Evolutionary conservation across 176 grass and related monocot species (phyloP), one percentile per base, ranked within the genome.

Genomic region (Avena insularis): DNA sequence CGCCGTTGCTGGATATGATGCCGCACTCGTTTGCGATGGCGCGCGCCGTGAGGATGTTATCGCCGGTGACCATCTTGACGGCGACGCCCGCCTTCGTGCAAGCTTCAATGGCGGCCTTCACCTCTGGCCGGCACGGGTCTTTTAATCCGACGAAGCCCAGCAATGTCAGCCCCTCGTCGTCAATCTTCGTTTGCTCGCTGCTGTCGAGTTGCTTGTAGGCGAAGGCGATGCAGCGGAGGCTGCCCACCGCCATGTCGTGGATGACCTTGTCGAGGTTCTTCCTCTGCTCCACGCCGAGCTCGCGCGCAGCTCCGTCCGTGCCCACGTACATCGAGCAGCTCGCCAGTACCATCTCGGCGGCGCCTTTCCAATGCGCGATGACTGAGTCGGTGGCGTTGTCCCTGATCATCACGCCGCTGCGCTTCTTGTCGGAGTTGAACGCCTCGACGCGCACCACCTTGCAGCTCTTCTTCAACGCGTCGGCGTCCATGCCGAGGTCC

Each of bases 391-490:
- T 84, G 0, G 11, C 73, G 19, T 64, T 88, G 78, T 94, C 92
- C 20, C 40, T 71, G 38, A 95, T 14, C 56, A 94, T 21, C 51
- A 98, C 84, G 23, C 93, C 96, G 17, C 96, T 98, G 59, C 88
- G 89, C 82, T 98, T 98, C 94, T 95, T 98, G 77, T 95, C 88
- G 5, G 96, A 98, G 83, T 95, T 98, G 75, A 98, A 98, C 5
- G 96, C 91, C 92, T 98, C 91, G 3, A 98, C 90, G 78, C 59
- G 88, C 53, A 98, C 4, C 47, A 98, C 81, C 81, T 86, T 85
- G 83, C 74, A 92, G 54, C 50, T 50, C 55, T 79, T 64, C 79
- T 85, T 92, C 20, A 95, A 4, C 4, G 69, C 54, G 5, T 82
- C 75, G 8, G 51, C 53, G 74, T 94, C 88, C 93, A 98, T 91